phyloP scores from a whole-genome alignment of 805 yeast species.

The Starmerella bombi region DNA sequence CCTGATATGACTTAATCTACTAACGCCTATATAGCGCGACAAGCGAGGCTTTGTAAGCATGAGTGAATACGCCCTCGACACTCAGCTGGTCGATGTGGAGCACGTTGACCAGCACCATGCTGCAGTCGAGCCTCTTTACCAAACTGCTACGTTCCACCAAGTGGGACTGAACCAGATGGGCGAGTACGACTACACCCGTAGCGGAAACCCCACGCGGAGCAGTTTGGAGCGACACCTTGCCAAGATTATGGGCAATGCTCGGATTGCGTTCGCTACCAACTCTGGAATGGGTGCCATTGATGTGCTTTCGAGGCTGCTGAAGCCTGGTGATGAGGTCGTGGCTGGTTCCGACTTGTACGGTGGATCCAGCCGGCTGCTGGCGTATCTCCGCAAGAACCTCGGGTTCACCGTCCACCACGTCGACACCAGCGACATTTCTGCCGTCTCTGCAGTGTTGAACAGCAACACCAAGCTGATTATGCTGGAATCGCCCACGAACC shows the following conservation, averaged over 20 bases:
- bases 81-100: slow-evolving; percentile 52
- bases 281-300: slow-evolving; percentile 92
- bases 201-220: slow-evolving; percentile 89
- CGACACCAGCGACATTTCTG: slow-evolving; percentile 63
- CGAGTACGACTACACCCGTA: slow-evolving; percentile 73
- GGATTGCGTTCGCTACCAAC: slow-evolving; percentile 64
- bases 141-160: slow-evolving; percentile 90
- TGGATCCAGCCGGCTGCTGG: slow-evolving; percentile 77
- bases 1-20: no score
- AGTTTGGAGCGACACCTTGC: slow-evolving; percentile 65
- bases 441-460: slow-evolving; percentile 44
- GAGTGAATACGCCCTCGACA: no score
- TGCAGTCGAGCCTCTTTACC: slow-evolving; percentile 78
- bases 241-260: slow-evolving; percentile 57
- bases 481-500: slow-evolving; percentile 88
- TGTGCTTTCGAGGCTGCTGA: slow-evolving; percentile 58
- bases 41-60: no score
- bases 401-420: slow-evolving; percentile 57
- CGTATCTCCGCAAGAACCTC: slow-evolving; percentile 51
- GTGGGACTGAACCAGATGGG: slow-evolving; percentile 60
- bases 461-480: slow-evolving; percentile 60
- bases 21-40: no score
- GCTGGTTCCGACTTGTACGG: slow-evolving; percentile 95
- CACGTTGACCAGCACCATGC: slow-evolving; percentile 62
- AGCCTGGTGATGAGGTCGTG: slow-evolving; percentile 77